Base-by-base conservation (phyloP, 225 moss, liverwort and hornwort species). In the Physcomitrium patens region DNA sequence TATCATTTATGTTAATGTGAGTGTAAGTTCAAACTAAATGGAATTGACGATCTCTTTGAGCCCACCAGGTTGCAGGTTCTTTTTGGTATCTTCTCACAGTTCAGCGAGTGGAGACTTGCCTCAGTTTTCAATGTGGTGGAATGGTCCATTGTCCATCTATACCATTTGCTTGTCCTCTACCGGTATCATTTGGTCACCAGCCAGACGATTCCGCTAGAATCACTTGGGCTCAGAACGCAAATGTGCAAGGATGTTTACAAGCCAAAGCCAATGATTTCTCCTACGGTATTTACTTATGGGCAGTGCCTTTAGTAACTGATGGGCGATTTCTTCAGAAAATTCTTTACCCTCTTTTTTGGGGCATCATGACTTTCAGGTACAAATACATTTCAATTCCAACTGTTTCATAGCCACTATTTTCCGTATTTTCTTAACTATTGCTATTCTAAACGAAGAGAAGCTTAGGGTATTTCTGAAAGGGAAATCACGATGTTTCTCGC, bases 341-440 rank as follows among this genome's bases (percentile, higher is more conserved):
- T 27, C 60, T 89, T 44, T 82, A 83, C 49, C 89, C 89, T 41
- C 76, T 91, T 23, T 89, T 91, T 75, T 91, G 89, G 91, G 91
- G 91, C 46, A 58, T 89, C 13, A 91, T 91, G 91, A 91, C 89
- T 7, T 65, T 91, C 55, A 91, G 91, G 89, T 85, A 63, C 16
- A 18, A 47, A 45, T 45, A 17, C 41, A 7, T 15, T 16, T 55
- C 22, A 55, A 22, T 43, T 69, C 22, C 43, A 22, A 16, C 22
- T 23, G 53, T 56, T 37, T 37, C 7, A 37, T 4, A 37, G 5
- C 31, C 31, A 37, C 1, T 37, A 4, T 4, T 37, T 37, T 37
- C 7, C 4, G 31, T 37, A 37, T 37, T 37, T 4, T 7, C 31
- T 37, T 37, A 37, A 7, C 31, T 37, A 37, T 37, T 37, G 4